Percentiles rank a stretch among this genome's conserved stretches.
These are phyloP conservation scores for Anisodus tanguticus DNA, from an alignment of 257 asterid genomes.

Conservation along the genomic window DNA sequence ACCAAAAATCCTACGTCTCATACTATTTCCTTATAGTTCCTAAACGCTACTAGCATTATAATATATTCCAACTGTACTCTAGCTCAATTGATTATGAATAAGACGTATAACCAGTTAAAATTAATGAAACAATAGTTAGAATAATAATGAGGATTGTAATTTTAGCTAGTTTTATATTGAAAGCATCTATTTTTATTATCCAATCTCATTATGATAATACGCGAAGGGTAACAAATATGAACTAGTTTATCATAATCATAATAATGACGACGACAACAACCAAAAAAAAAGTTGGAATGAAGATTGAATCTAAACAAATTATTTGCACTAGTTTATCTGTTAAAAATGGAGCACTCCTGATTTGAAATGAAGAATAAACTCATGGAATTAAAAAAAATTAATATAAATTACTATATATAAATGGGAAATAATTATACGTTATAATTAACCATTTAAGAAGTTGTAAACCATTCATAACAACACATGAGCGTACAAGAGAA, in stretches of 20 bases:
- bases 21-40: not conserved
- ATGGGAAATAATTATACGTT: not conserved
- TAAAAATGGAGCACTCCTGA: not conserved
- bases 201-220: not conserved
- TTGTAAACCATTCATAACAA: not conserved
- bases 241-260: constrained; percentile 1
- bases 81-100: not conserved
- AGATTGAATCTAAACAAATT: not conserved
- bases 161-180: not conserved
- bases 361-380: constrained; percentile 7
- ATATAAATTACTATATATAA: not conserved
- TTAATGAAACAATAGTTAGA: not conserved
- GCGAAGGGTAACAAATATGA: not conserved
- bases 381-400: not conserved
- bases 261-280: not conserved
- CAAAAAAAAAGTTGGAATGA: not conserved
- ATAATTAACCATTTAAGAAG: not conserved
- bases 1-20: not conserved
- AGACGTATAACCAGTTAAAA: not conserved
- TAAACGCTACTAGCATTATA: not conserved
- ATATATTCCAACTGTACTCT: not conserved
- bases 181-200: not conserved
- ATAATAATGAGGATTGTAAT: not conserved
- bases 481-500: not conserved
- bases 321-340: not conserved